Evolutionary conservation across 768 basidiomycete genomes (phyloP).

Genomic region (Suillus lakei): DNA sequence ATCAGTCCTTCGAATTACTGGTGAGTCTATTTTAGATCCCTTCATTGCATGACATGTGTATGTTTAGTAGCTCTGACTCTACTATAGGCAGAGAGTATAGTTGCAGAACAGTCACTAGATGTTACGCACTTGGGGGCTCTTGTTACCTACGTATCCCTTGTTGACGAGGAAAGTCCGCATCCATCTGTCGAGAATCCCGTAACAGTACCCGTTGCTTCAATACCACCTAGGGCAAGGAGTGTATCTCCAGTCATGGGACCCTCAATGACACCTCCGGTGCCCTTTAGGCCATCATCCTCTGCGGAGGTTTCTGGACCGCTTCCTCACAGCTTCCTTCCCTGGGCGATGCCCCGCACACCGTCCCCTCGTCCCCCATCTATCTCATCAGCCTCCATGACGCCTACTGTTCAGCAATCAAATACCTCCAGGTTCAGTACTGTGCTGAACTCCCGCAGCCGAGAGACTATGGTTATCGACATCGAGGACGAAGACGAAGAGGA

Average conservation of each 20-base stretch:
- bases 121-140: not conserved
- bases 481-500: constrained; percentile 31
- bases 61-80: constrained; percentile 35
- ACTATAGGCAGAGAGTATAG: constrained; percentile 19
- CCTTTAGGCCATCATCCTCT: constrained; percentile 4
- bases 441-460: constrained; percentile 24
- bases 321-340: constrained; percentile 2
- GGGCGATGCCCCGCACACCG: constrained; percentile 8
- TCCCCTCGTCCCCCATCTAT: constrained; percentile 4
- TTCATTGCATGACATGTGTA: constrained; percentile 26
- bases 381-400: constrained; percentile 7
- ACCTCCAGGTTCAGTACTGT: constrained; percentile 32
- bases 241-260: not conserved
- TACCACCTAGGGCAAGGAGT: constrained; percentile 6
- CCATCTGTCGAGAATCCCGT: not conserved
- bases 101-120: constrained; percentile 5
- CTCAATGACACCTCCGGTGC: not conserved
- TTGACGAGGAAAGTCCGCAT: not conserved
- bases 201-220: constrained; percentile 11
- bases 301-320: constrained; percentile 15
- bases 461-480: constrained; percentile 37
- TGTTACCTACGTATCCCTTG: not conserved
- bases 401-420: constrained; percentile 6
- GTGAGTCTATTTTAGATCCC: constrained; percentile 25
- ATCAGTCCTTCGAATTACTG: constrained; percentile 24